Evolutionary conservation across 2,329 filamentous ascomycete species (phyloP), one percentile per base, ranked within the genome.

Genomic region (Arthrinium puccinioides): DNA sequence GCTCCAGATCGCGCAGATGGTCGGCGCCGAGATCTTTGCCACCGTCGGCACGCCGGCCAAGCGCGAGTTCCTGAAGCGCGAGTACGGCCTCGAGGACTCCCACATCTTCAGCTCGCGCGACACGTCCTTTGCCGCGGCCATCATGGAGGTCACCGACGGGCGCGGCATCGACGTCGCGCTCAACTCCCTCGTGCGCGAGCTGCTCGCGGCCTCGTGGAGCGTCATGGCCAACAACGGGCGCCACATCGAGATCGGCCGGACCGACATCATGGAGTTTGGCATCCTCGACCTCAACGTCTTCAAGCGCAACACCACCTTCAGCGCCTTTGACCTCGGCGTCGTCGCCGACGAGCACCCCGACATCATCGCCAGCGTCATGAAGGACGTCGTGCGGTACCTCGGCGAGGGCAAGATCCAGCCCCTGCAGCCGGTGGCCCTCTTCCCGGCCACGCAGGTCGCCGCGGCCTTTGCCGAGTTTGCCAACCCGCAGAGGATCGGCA

Each of bases 151-250:
- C 13, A 67, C 62, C 1, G 44, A 40, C 10, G 44, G 49, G 1
- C 36, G 36, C 1, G 60, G 60, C 10, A 52, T 70, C 2, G 66
- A 73, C 26, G 43, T 70, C 6, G 55, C 70, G 2, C 67, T 70
- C 37, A 69, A 70, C 44, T 58, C 69, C 0, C 15, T 43, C 11
- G 64, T 67, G n/a, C 24, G 40, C 8, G 43, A 45, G 27, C 23
- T 36, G 2, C 34, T 45, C 7, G 31, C 30, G 9, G 36, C 30
- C 16, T 41, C 43, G 6, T 43, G 41, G 36, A 37, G 38, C 23
- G 32, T 38, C 32, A 37, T 45, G 23, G 43, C 38, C 4, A 19
- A 18, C 21, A 29, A 21, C 25, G 38, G 38, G 11, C 36, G 35
- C 5, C 33, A 37, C 19, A 36, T 44, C 21, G 42, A 44, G 16